phyloP scores from a whole-genome alignment of 2,329 filamentous ascomycete genomes.

The Colletotrichum eleusines region DNA sequence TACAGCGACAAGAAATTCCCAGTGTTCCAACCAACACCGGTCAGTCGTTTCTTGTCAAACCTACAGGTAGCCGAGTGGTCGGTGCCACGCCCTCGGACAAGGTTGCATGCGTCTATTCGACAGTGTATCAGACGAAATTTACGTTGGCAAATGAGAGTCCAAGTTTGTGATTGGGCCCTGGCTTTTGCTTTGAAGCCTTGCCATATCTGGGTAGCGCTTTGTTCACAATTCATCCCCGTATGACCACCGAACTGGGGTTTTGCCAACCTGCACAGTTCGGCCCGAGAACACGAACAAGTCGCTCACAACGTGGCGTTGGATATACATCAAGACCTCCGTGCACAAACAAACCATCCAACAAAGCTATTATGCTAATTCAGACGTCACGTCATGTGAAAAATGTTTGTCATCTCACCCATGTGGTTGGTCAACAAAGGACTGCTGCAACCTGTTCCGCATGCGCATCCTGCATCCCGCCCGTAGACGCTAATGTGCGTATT shows the following conservation, averaged over 20 bases:
- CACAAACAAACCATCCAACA: neutral
- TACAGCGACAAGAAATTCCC: neutral
- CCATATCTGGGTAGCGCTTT: slow-evolving; percentile 5
- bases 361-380: neutral
- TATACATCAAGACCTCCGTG: too few relatives aligned
- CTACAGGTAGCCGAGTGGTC: slow-evolving; percentile 19
- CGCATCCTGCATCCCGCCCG: neutral
- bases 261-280: slow-evolving; percentile 38
- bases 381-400: neutral
- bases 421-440: neutral
- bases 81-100: neutral
- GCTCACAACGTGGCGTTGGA: slow-evolving; percentile 9
- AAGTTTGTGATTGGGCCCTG: too few relatives aligned
- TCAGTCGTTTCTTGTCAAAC: neutral
- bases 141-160: neutral
- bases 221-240: slow-evolving; percentile 17
- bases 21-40: neutral
- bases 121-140: slow-evolving; percentile 20
- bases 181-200: neutral
- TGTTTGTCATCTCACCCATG: neutral
- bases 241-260: neutral
- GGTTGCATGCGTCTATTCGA: neutral
- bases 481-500: neutral
- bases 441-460: neutral
- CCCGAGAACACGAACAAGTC: slow-evolving; percentile 24